Percentiles rank a stretch among this genome's conserved stretches.
phyloP scores from a whole-genome alignment of 2,329 filamentous ascomycete genomes.

The Aureobasidium uvarum region DNA sequence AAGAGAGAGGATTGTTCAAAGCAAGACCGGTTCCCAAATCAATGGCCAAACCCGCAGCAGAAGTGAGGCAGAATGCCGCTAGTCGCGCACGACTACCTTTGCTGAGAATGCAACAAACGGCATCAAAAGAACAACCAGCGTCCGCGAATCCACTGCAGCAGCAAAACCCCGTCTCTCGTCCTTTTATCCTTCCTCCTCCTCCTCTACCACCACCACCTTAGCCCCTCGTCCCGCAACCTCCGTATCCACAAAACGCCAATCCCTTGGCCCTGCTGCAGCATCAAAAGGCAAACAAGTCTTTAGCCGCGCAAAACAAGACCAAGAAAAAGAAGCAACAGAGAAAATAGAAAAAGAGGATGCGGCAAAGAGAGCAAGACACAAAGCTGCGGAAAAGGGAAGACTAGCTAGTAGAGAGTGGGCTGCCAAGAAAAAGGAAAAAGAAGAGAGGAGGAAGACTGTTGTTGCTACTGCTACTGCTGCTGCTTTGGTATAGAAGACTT shows the following conservation, averaged over 20 bases:
- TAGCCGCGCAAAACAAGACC: slow-evolving; percentile 45
- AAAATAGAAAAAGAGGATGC: slow-evolving; percentile 50
- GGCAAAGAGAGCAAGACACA: slow-evolving; percentile 47
- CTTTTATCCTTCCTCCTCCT: slow-evolving; percentile 27
- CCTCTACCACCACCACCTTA: slow-evolving; percentile 20
- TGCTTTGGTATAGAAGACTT: background rate
- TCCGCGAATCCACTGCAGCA: slow-evolving; percentile 25
- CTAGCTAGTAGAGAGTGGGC: slow-evolving; percentile 50
- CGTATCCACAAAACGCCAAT: background rate
- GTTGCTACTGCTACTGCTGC: background rate
- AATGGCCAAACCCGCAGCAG: slow-evolving; percentile 28
- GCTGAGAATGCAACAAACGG: slow-evolving; percentile 33
- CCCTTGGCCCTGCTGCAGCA: slow-evolving; percentile 19
- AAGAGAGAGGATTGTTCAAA: slow-evolving; percentile 44
- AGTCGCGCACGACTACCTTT: slow-evolving; percentile 38
- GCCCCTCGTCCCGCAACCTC: background rate
- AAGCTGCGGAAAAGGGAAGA: slow-evolving; percentile 48
- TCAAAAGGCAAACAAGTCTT: slow-evolving; percentile 49
- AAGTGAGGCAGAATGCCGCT: slow-evolving; percentile 49
- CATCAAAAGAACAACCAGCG: slow-evolving; percentile 33
- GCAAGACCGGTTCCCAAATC: slow-evolving; percentile 45
- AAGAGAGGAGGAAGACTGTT: background rate
- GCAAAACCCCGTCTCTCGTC: slow-evolving; percentile 21
- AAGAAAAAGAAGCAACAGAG: slow-evolving; percentile 43
- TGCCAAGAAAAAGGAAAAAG: slow-evolving; percentile 38